Evolutionary conservation across 768 basidiomycete genomes (phyloP).

Genomic region (Punctularia strigosozonata): DNA sequence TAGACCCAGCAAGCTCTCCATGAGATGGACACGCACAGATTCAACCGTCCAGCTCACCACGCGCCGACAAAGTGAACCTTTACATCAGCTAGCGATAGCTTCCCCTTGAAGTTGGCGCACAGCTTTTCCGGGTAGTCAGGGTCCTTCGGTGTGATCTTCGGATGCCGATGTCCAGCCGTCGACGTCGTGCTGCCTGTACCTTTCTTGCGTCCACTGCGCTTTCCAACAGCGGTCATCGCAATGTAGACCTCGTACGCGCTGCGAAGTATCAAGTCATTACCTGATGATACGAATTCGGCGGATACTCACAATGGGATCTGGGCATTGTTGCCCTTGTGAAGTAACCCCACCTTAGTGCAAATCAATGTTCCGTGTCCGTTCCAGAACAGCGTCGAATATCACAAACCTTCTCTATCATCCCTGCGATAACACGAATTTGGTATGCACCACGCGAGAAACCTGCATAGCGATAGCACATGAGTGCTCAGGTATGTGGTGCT

Average conservation of each 20-base stretch:
- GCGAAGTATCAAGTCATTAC: slow-evolving; percentile 19
- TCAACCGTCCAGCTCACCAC: slow-evolving; percentile 20
- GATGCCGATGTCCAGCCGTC: no score
- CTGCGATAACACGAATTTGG: slow-evolving; percentile 30
- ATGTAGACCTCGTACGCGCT: slow-evolving; percentile 31
- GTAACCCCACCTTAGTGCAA: slow-evolving; percentile 25
- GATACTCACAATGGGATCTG: slow-evolving; percentile 26
- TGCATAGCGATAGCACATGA: slow-evolving; percentile 6
- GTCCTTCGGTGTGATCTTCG: not conserved
- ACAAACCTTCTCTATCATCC: slow-evolving; percentile 30
- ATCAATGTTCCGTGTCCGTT: not conserved
- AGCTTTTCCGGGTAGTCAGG: slow-evolving; percentile 2
- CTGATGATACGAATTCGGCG: slow-evolving; percentile 3
- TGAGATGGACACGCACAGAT: not conserved
- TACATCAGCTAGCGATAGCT: slow-evolving; percentile 23
- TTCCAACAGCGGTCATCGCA: no score
- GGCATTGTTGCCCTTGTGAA: slow-evolving; percentile 26
- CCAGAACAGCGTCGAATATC: not conserved
- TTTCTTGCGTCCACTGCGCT: no score
- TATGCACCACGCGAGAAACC: slow-evolving; percentile 39
- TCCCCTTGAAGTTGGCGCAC: slow-evolving; percentile 18
- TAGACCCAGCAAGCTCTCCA: slow-evolving; percentile 6
- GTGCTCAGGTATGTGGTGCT: not conserved
- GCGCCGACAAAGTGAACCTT: slow-evolving; percentile 32
- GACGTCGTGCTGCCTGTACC: no score